Evolutionary conservation across 768 basidiomycete genomes (phyloP).

Genomic region (Rhizopogon salebrosus): DNA sequence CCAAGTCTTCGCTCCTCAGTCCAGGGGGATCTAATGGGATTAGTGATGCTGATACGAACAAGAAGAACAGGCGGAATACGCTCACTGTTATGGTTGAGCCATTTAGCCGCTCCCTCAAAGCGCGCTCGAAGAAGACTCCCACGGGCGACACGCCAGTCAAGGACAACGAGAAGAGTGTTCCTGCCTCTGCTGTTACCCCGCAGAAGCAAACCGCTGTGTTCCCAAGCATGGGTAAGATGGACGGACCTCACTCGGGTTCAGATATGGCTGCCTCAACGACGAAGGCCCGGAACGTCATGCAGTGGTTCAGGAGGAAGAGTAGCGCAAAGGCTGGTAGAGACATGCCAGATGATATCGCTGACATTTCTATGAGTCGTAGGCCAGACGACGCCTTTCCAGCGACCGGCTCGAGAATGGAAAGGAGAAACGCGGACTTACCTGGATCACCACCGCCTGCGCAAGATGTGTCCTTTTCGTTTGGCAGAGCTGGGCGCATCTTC

Average conservation of each 20-base stretch:
- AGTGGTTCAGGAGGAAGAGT: constrained; percentile 88
- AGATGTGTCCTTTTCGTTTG: constrained; percentile 31
- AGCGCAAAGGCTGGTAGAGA: constrained; percentile 34
- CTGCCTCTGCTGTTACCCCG: constrained; percentile 26
- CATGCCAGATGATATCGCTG: constrained; percentile 15
- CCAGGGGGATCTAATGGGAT: constrained; percentile 21
- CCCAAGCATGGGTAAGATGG: constrained; percentile 21
- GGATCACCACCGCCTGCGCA: constrained; percentile 16
- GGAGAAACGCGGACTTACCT: constrained; percentile 14
- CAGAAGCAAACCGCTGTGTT: constrained; percentile 20
- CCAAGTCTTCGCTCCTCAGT: constrained; percentile 30
- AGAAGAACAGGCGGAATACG: constrained; percentile 73
- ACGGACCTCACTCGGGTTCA: constrained; percentile 18
- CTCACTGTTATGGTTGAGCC: constrained; percentile 86
- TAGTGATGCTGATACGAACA: constrained; percentile 31
- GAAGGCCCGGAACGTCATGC: constrained; percentile 95
- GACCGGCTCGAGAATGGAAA: constrained; percentile 21
- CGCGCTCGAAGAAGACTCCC: constrained; percentile 30
- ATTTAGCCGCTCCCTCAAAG: constrained; percentile 44
- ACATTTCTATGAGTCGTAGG: constrained; percentile 11
- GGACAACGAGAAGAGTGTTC: constrained; percentile 32
- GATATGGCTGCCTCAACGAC: constrained; percentile 69
- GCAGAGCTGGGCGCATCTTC: constrained; percentile 32
- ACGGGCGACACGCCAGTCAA: constrained; percentile 36
- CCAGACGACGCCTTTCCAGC: constrained; percentile 23